These are phyloP conservation scores for Pleurotus eryngii DNA, from an alignment of 768 basidiomycete genomes.

Conservation along the genomic window DNA sequence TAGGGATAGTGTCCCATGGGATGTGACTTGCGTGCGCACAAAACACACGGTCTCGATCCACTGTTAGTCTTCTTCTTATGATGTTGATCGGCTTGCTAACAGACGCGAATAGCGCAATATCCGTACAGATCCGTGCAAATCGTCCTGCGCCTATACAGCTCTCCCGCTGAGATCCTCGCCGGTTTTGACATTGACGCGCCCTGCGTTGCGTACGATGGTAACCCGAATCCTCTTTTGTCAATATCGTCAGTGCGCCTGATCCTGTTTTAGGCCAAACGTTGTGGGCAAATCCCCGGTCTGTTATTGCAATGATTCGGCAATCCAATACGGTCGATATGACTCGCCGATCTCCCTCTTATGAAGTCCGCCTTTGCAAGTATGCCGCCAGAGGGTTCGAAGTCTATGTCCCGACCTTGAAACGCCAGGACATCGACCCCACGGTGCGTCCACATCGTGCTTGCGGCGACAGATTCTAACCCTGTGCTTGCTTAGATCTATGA, in stretches of 20 bases:
- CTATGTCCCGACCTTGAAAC: constrained; percentile 47
- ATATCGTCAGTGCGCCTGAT: not conserved
- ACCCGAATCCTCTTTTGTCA: not conserved
- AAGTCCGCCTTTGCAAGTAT: constrained; percentile 61
- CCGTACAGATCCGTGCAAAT: constrained; percentile 68
- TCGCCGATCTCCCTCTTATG: constrained; percentile 63
- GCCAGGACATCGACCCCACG: constrained; percentile 56
- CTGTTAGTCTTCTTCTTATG: constrained; percentile 31
- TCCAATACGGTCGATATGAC: constrained; percentile 61
- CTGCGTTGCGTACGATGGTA: constrained; percentile 53
- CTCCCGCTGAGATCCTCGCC: constrained; percentile 62
- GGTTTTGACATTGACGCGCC: constrained; percentile 69
- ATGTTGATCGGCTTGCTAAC: not conserved
- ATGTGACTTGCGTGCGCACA: constrained; percentile 62
- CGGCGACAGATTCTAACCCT: not conserved
- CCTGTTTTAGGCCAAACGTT: constrained; percentile 39
- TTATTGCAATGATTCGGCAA: constrained; percentile 65
- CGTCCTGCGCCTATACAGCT: constrained; percentile 58
- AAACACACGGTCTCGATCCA: constrained; percentile 67
- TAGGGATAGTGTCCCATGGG: constrained; percentile 64
- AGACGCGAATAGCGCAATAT: constrained; percentile 45
- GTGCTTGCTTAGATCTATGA: constrained; percentile 47
- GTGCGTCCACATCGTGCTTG: constrained; percentile 24
- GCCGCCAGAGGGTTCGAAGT: constrained; percentile 52
- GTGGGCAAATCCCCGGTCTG: constrained; percentile 56